A percentile compares a stretch with the other conserved stretches of the same genome.
phyloP scores from a whole-genome alignment of 1,139 yeast genomes.

The Debaryomyces singareniensis region DNA sequence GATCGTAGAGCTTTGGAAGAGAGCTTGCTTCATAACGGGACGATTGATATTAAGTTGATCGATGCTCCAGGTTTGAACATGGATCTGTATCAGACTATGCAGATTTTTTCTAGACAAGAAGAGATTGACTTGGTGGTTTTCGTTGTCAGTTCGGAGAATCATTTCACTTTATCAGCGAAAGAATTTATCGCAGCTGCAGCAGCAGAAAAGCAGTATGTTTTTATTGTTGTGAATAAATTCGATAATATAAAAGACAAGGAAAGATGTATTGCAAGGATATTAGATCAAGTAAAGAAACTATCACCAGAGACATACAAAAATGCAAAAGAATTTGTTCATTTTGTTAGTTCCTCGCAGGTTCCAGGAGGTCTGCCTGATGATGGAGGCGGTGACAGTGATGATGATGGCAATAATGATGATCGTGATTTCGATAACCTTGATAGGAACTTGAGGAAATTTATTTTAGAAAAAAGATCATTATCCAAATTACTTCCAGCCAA shows the following conservation, averaged over 20 bases:
- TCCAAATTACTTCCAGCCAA: slow-evolving; percentile 93
- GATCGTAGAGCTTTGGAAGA: slow-evolving; percentile 66
- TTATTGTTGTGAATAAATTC: slow-evolving; percentile 89
- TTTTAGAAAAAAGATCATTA: slow-evolving; percentile 80
- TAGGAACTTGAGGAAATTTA: slow-evolving; percentile 76
- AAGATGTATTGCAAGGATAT: slow-evolving; percentile 66
- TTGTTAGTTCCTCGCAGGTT: slow-evolving; percentile 60
- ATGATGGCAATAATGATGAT: slow-evolving; percentile 19
- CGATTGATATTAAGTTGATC: slow-evolving; percentile 83
- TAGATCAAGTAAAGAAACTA: slow-evolving; percentile 80
- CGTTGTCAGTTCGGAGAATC: slow-evolving; percentile 95
- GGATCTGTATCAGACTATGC: slow-evolving; percentile 92
- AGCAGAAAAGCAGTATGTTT: slow-evolving; percentile 83
- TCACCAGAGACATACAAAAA: slow-evolving; percentile 91
- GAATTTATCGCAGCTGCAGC: slow-evolving; percentile 92
- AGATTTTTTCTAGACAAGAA: slow-evolving; percentile 92
- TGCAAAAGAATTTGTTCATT: slow-evolving; percentile 88
- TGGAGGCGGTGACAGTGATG: slow-evolving; percentile 26
- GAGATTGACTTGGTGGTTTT: slow-evolving; percentile 95
- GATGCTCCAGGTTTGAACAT: slow-evolving; percentile 97
- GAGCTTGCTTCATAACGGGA: slow-evolving; percentile 80
- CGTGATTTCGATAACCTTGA: slow-evolving; percentile 67
- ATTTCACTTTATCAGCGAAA: slow-evolving; percentile 87
- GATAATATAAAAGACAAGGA: slow-evolving; percentile 78
- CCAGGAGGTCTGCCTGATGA: slow-evolving; percentile 27